Base-by-base conservation (phyloP, 345 rosid species). In the Gossypioides kirkii region DNA sequence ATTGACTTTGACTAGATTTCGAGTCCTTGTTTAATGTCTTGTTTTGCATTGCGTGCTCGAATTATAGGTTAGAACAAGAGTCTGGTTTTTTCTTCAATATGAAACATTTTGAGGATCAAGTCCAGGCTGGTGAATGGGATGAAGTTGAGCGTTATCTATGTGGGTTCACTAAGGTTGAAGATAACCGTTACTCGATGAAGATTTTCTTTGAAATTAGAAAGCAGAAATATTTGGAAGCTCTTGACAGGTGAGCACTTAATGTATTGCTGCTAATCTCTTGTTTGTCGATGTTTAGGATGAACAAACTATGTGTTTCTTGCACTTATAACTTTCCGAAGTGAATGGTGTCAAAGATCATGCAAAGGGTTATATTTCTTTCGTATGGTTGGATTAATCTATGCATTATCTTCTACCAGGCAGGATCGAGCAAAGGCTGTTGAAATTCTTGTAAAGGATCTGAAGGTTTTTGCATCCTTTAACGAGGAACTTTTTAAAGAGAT, bases 101-200 rank as follows among this genome's bases (percentile, higher is more conserved):
- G 77, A 86, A 86, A 75, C 85, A 90, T 74, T 90, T 92, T 66
- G 98, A 89, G 79, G 96, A 90, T 76, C 80, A 81, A 78, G 89
- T 92, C 74, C 86, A 79, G 59, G 88, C 86, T 58, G 96, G 98
- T 61, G 96, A 90, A 72, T 92, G 98, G 98, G 94, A 87, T 63
- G 94, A 92, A 79, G 91, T 90, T 50, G 98, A 92, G 79, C 80
- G 83, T 9, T 92, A 92, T 76, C 76, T 92, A 43, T 86, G 87
- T 58, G 96, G 96, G 4, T 93, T 88, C 76, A 93, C 98, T 5
- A 93, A 91, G 82, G 97, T 93, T 17, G 98, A 93, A 72, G 98
- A 93, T 76, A 93, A 93, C 71, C 84, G 97, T 8, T 90, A 88
- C 74, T 92, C 97, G 0, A 92, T 84, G 93, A 90, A 90, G 85